Conservation (phyloP, 2,329 filamentous ascomycete genomes). For the Diplodia scrobiculata region DNA sequence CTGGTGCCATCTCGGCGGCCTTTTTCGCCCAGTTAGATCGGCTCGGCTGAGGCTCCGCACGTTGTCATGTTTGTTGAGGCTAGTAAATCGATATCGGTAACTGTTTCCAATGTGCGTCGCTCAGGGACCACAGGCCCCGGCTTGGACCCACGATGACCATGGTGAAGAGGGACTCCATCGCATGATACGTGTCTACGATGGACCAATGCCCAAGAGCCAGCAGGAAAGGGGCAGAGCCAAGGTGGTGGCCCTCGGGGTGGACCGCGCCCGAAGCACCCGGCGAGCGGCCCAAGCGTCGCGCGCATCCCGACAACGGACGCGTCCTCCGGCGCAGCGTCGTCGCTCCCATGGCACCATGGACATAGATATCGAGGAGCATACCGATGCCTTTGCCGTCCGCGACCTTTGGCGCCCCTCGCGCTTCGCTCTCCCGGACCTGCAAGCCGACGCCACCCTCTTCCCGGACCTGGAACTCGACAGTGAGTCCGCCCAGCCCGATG, state of each 20-base stretch:
- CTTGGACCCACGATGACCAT: background rate
- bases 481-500: conserved; percentile 37
- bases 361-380: conserved; percentile 40
- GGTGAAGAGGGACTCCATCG: background rate
- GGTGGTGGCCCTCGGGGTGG: background rate
- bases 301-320: conserved; percentile 10
- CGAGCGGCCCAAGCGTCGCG: conserved; percentile 15
- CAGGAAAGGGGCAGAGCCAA: background rate
- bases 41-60: background rate
- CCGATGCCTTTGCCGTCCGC: conserved; percentile 64
- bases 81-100: background rate
- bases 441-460: conserved; percentile 38
- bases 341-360: conserved; percentile 22
- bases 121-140: no score
- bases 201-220: background rate
- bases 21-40: background rate
- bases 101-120: background rate
- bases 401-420: conserved; percentile 62
- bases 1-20: background rate
- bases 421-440: conserved; percentile 41
- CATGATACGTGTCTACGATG: background rate
- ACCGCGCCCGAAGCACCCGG: background rate
- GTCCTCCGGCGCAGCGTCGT: conserved; percentile 15
- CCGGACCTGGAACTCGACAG: conserved; percentile 42
- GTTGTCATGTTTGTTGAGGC: background rate